These are phyloP conservation scores for Paulownia fortunei DNA, from an alignment of 257 asterid species.

Conservation along the genomic window DNA sequence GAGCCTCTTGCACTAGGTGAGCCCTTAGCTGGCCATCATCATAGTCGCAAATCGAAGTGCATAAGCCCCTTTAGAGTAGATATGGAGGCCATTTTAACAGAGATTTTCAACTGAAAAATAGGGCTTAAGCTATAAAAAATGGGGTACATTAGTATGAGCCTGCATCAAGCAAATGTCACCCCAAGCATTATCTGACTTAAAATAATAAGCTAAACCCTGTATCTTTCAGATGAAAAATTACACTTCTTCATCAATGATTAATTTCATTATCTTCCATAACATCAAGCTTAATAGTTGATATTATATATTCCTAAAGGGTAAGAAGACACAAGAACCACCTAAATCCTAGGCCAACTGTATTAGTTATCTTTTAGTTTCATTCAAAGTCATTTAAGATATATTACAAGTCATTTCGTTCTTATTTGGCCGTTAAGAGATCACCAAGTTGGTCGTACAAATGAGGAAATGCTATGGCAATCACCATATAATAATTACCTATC, in stretches of 20 bases:
- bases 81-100: neutral
- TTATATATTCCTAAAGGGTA: neutral
- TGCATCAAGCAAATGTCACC: neutral
- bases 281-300: neutral
- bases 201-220: neutral
- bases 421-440: neutral
- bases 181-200: neutral
- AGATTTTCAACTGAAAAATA: neutral
- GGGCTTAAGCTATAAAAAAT: neutral
- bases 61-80: neutral
- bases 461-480: neutral
- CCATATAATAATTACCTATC: neutral
- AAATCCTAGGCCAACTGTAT: neutral
- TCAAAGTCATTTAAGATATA: neutral
- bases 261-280: neutral
- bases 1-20: neutral
- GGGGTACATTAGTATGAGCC: neutral
- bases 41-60: neutral
- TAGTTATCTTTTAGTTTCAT: neutral
- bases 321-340: neutral
- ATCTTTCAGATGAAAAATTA: neutral
- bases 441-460: neutral
- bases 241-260: conserved; percentile 1
- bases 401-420: neutral
- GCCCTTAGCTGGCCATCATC: neutral